Evolutionary conservation across 352 stramenopile species (phyloP), one percentile per base, ranked within the genome.

Genomic region (Phytophthora tubulina): DNA sequence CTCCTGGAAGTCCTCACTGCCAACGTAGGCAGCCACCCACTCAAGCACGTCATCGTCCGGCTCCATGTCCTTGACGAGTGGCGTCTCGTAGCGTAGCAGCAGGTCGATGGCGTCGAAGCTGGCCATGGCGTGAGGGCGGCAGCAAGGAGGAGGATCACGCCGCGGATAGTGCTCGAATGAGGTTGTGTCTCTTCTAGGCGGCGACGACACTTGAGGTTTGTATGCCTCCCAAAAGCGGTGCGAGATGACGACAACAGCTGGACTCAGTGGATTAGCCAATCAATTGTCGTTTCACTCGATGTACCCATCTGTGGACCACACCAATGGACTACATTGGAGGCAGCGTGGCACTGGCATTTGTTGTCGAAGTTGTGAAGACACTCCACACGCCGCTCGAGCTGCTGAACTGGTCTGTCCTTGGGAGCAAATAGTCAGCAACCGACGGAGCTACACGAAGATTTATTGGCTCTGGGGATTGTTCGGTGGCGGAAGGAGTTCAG

Each of bases 41-140:
- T 94, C 87, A 41, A 94, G 83, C 44, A 94, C 85, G 63, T 94
- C 87, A 51, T 94, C 87, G 35, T 81, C 81, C 39, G 76, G 62
- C 72, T 94, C 87, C 87, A 94, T 94, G 72, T 94, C 87, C 67
- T 93, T 92, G 45, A 94, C 77, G 56, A 92, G 73, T 54, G 87
- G 87, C 71, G 86, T 92, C 78, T 94, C 85, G 63, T 92, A 94
- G 63, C 87, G 85, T 53, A 81, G 79, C 56, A 94, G 73, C 61
- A 94, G 70, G 59, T 94, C 87, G 45, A 94, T 94, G 39, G 87
- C 87, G 63, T 94, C 87, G 67, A 94, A 94, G 49, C 76, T 76
- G 45, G 80, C 75, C 82, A 84, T 84, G 49, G 44, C 50, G 9
- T 0, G 21, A 27, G 1, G 21, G 21, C 21, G 21, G 21, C 21